Evolutionary conservation across 2,329 filamentous ascomycete genomes (phyloP).

Genomic region (Keithomyces neogunnii): DNA sequence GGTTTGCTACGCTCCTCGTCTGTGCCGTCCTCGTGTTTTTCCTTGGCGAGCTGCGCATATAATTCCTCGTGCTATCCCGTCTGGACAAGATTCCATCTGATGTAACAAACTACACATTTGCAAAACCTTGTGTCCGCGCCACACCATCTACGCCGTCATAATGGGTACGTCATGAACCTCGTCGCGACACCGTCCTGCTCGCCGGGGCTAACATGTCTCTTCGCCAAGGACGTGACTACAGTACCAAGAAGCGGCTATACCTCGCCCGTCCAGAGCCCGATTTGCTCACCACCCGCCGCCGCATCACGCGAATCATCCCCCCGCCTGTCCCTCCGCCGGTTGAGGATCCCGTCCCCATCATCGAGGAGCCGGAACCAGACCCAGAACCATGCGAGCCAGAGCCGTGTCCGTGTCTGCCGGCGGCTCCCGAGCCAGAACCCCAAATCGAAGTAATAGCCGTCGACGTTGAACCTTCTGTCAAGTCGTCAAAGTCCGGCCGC

Average conservation of each 20-base stretch:
- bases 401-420: not conserved
- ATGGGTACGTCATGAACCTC: conserved; percentile 16
- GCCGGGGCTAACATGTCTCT: not conserved
- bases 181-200: conserved; percentile 7
- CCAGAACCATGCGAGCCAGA: not conserved
- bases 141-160: conserved; percentile 3
- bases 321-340: conserved; percentile 22
- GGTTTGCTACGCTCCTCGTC: not conserved
- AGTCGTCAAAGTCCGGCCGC: conserved; percentile 16
- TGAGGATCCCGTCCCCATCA: conserved; percentile 11
- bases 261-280: conserved; percentile 31
- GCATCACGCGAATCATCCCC: conserved; percentile 29
- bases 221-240: conserved; percentile 5
- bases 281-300: conserved; percentile 24
- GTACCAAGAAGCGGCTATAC: conserved; percentile 34
- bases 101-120: too few relatives aligned
- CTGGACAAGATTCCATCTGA: not conserved
- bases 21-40: not conserved
- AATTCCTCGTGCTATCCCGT: not conserved
- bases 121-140: not conserved
- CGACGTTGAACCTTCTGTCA: conserved; percentile 22
- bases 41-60: not conserved
- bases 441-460: conserved; percentile 31
- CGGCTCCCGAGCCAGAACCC: conserved; percentile 14
- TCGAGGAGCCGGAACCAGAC: conserved; percentile 1